Conservation (phyloP, 768 basidiomycete genomes). For the Psilocybe cyanescens region DNA sequence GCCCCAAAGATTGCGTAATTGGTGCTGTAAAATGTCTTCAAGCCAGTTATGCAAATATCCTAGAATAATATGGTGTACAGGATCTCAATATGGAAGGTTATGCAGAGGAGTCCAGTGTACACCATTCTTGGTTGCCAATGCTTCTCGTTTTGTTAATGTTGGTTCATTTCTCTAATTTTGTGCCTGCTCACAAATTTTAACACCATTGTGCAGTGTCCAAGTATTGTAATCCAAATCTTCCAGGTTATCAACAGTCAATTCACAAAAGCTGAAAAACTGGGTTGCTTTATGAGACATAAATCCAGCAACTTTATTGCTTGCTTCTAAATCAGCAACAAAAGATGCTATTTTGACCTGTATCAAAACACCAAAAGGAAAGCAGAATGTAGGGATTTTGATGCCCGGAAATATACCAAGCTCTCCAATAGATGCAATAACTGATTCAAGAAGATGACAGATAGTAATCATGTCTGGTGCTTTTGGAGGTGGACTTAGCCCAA, state of each 20-base stretch:
- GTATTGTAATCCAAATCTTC: conserved; percentile 21
- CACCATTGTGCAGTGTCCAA: conserved; percentile 20
- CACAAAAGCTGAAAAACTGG: conserved; percentile 30
- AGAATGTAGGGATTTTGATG: conserved; percentile 11
- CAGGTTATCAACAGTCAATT: conserved; percentile 4
- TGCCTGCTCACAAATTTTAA: background rate
- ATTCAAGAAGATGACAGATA: conserved; percentile 24
- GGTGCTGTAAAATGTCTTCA: conserved; percentile 23
- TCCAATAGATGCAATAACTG: conserved; percentile 13
- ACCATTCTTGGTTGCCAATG: conserved; percentile 17
- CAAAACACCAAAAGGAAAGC: conserved; percentile 16
- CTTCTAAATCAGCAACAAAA: conserved; percentile 28
- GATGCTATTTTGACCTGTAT: conserved; percentile 21
- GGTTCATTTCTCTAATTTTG: no score
- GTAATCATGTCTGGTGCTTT: conserved; percentile 23
- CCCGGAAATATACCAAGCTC: conserved; percentile 17
- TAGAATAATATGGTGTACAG: conserved; percentile 25
- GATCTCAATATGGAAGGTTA: conserved; percentile 23
- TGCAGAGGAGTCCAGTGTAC: conserved; percentile 26
- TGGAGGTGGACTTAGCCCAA: conserved; percentile 37
- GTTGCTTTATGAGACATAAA: conserved; percentile 17
- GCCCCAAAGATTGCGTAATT: conserved; percentile 7
- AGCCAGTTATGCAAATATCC: conserved; percentile 31
- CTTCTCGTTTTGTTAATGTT: conserved; percentile 7
- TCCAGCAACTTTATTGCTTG: conserved; percentile 25